Conservation (phyloP, 1,284 basidiomycete species). For the Golubevia pallescens region DNA sequence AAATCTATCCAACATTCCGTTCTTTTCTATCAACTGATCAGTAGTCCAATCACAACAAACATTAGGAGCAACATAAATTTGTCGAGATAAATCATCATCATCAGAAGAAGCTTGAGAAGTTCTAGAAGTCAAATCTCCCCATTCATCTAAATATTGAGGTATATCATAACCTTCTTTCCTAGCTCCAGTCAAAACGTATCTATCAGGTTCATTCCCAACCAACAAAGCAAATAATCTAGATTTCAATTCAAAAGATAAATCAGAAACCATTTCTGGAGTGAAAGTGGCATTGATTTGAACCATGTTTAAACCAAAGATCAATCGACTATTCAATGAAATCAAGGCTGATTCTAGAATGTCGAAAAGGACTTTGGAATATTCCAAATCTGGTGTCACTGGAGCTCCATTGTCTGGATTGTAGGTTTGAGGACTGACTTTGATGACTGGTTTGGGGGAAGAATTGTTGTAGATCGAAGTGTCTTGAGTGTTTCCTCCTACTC, state of each 20-base stretch:
- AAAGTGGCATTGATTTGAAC: conserved; percentile 19
- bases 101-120: not conserved
- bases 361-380: conserved; percentile 13
- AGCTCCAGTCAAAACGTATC: conserved; percentile 24
- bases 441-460: not conserved
- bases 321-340: not conserved
- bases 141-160: conserved; percentile 69
- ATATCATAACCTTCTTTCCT: conserved; percentile 66
- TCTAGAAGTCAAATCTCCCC: conserved; percentile 63
- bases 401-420: conserved; percentile 6
- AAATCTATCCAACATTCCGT: conserved; percentile 10
- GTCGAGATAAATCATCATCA: conserved; percentile 1
- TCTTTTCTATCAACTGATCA: conserved; percentile 2
- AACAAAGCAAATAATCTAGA: conserved; percentile 7
- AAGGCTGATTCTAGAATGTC: conserved; percentile 6
- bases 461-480: conserved; percentile 36
- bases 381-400: conserved; percentile 15
- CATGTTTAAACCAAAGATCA: conserved; percentile 22
- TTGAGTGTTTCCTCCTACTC: conserved; percentile 79
- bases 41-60: conserved; percentile 69
- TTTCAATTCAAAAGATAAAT: conserved; percentile 2
- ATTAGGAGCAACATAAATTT: conserved; percentile 69
- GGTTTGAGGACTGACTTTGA: conserved; percentile 3
- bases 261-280: conserved; percentile 12
- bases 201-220: conserved; percentile 70